These are phyloP conservation scores for Annulohypoxylon nitens DNA, from an alignment of 495 filamentous ascomycete genomes.

Conservation along the genomic window DNA sequence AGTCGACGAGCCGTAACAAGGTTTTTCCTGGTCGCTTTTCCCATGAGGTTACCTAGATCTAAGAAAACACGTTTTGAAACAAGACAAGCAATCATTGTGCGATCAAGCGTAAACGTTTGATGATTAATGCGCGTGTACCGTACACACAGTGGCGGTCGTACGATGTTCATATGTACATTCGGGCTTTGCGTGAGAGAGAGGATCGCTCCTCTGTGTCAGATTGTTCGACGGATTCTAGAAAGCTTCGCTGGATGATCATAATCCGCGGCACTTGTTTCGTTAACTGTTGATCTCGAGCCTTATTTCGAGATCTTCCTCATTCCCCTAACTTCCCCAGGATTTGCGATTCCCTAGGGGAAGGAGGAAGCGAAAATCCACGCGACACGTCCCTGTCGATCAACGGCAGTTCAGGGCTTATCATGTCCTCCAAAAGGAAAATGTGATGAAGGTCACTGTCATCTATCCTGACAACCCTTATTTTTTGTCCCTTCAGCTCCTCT, in stretches of 20 bases:
- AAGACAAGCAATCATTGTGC: slow-evolving; percentile 11
- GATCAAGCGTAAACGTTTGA: neutral
- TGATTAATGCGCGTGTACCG: neutral
- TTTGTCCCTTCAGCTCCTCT: slow-evolving; percentile 20
- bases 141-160: slow-evolving; percentile 14
- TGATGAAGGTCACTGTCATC: slow-evolving; percentile 16
- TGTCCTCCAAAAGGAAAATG: slow-evolving; percentile 43
- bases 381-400: slow-evolving; percentile 43
- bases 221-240: slow-evolving; percentile 32
- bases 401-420: slow-evolving; percentile 40
- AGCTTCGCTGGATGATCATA: slow-evolving; percentile 30
- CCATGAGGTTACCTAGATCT: neutral
- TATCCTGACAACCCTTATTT: neutral
- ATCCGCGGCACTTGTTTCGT: slow-evolving; percentile 16
- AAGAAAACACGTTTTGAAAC: slow-evolving; percentile 4
- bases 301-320: slow-evolving; percentile 31
- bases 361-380: slow-evolving; percentile 31
- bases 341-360: slow-evolving; percentile 4
- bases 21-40: neutral
- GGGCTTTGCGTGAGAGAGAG: neutral
- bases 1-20: neutral
- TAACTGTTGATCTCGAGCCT: slow-evolving; percentile 17
- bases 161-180: slow-evolving; percentile 1
- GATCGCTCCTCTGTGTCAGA: slow-evolving; percentile 1
- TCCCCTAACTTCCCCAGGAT: slow-evolving; percentile 25